Conservation (phyloP, 1,284 basidiomycete species). For the Hymenochaete sp. region DNA sequence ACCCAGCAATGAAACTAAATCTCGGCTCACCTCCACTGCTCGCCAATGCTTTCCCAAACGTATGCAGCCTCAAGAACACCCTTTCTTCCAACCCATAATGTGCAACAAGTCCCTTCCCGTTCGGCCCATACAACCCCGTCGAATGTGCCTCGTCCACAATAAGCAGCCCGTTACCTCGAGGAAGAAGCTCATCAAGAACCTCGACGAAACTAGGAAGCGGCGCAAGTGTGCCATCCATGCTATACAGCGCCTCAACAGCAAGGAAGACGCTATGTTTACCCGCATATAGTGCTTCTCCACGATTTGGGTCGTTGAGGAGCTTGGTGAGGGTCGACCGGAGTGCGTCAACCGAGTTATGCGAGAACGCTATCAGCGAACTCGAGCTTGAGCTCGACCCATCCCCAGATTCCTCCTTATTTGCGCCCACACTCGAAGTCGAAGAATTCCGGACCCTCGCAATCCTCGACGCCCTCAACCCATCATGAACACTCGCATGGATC, state of each 20-base stretch:
- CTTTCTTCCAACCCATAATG: slow-evolving; percentile 54
- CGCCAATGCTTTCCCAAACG: slow-evolving; percentile 64
- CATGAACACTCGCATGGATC: slow-evolving; percentile 89
- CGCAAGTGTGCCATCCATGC: slow-evolving; percentile 91
- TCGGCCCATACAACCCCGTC: slow-evolving; percentile 73
- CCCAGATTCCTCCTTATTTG: not conserved
- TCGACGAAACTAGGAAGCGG: slow-evolving; percentile 63
- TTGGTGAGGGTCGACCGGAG: slow-evolving; percentile 38
- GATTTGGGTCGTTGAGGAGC: slow-evolving; percentile 28
- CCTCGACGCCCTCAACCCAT: slow-evolving; percentile 74
- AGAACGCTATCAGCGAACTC: slow-evolving; percentile 39
- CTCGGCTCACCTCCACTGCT: slow-evolving; percentile 65
- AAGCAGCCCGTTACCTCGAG: slow-evolving; percentile 55
- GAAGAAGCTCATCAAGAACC: slow-evolving; percentile 49
- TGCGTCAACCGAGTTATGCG: slow-evolving; percentile 62
- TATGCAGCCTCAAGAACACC: slow-evolving; percentile 38
- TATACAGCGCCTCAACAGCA: slow-evolving; percentile 86
- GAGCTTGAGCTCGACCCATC: not conserved
- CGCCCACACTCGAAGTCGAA: too few relatives aligned
- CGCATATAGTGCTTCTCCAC: slow-evolving; percentile 27
- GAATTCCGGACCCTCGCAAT: too few relatives aligned
- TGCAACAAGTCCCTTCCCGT: slow-evolving; percentile 64
- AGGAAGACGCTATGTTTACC: slow-evolving; percentile 48
- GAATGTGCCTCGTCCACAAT: slow-evolving; percentile 87
- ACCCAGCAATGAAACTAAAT: not conserved